These are phyloP conservation scores for Arthrobotrys musiformis DNA, from an alignment of 2,329 filamentous ascomycete genomes.

Conservation along the genomic window DNA sequence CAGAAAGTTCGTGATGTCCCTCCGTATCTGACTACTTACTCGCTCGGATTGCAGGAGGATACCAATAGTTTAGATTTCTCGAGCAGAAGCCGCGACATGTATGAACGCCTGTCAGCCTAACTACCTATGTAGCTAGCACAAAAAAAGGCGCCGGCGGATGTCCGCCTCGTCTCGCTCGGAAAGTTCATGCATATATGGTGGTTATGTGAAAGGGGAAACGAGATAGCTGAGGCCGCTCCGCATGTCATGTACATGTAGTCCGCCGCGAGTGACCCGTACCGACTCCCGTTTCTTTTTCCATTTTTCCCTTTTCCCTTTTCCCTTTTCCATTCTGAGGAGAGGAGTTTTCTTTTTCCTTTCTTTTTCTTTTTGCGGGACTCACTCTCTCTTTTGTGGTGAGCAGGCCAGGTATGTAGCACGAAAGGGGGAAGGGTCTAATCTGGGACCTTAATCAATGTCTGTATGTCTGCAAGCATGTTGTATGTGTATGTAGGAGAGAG, in stretches of 20 bases:
- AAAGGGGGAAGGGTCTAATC: constrained; percentile 46
- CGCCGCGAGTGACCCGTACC: constrained; percentile 30
- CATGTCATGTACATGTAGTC: constrained; percentile 18
- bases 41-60: background rate
- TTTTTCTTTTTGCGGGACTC: background rate
- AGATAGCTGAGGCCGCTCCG: constrained; percentile 37
- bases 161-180: constrained; percentile 38
- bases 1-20: constrained; percentile 30
- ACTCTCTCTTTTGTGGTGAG: background rate
- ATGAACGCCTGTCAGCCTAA: background rate
- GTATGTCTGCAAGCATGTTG: background rate
- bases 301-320: background rate
- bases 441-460: constrained; percentile 24
- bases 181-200: constrained; percentile 24
- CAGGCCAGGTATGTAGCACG: constrained; percentile 28
- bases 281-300: constrained; percentile 1
- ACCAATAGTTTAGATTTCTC: background rate
- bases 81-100: background rate
- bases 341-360: background rate
- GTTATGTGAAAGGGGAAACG: constrained; percentile 18
- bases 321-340: background rate
- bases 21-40: background rate
- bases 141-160: background rate
- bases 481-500: background rate
- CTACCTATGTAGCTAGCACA: background rate